Conservation (phyloP, 345 rosid genomes). For the Cardamine occulta region DNA sequence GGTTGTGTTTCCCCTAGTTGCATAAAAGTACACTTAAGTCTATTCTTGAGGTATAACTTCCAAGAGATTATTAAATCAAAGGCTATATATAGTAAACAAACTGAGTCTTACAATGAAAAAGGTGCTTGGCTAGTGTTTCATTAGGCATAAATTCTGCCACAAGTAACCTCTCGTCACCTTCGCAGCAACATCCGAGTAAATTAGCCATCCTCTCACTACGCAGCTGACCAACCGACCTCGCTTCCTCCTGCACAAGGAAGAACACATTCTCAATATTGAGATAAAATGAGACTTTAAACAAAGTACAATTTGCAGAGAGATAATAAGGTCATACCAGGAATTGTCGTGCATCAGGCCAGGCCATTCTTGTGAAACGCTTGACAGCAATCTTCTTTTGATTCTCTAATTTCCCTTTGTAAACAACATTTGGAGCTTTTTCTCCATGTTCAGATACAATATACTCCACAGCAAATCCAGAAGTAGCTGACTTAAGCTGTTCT, state of each 20-base stretch:
- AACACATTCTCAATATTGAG: constrained; percentile 20
- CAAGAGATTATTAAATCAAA: not conserved
- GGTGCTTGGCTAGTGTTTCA: constrained; percentile 94
- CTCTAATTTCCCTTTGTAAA: constrained; percentile 83
- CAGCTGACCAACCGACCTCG: constrained; percentile 84
- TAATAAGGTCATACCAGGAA: constrained; percentile 56
- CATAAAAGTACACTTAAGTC: constrained; percentile 12
- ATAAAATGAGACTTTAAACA: not conserved
- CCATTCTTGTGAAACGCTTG: constrained; percentile 80
- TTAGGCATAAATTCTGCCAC: constrained; percentile 89
- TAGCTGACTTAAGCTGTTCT: constrained; percentile 76
- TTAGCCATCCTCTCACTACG: constrained; percentile 78
- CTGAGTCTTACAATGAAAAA: constrained; percentile 72
- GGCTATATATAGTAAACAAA: not conserved
- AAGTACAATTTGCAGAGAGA: not conserved
- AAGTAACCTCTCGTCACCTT: constrained; percentile 85
- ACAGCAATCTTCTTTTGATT: constrained; percentile 80
- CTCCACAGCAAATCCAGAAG: constrained; percentile 86
- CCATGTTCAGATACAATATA: constrained; percentile 95
- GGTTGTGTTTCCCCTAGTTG: constrained; percentile 89
- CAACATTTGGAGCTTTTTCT: constrained; percentile 92
- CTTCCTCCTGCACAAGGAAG: constrained; percentile 69
- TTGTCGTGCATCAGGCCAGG: constrained; percentile 94
- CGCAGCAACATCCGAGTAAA: constrained; percentile 89
- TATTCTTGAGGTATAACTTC: not conserved